Evolutionary conservation across 352 stramenopile species (phyloP).

Genomic region (Globisporangium splendens): DNA sequence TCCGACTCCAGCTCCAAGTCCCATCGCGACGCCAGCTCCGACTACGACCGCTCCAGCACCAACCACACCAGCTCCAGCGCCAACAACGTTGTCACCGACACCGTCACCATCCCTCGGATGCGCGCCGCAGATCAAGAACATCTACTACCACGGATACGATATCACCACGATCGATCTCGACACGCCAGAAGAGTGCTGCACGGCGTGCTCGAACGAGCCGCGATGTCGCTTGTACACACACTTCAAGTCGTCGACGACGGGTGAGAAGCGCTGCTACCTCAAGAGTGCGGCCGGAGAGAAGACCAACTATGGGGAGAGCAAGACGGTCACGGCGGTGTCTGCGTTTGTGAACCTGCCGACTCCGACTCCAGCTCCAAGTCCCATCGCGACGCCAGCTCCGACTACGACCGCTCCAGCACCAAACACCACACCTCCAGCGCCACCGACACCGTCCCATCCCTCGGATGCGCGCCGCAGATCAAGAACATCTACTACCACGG

Average conservation of each 20-base stretch:
- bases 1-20: not conserved
- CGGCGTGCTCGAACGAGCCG: conserved; percentile 3
- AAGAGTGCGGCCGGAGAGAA: conserved; percentile 7
- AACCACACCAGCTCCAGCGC: not conserved
- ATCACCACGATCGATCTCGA: conserved; percentile 1
- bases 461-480: conserved; percentile 3
- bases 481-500: conserved; percentile 15
- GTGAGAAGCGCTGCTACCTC: conserved; percentile 1
- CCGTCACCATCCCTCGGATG: conserved; percentile 4
- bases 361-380: not conserved
- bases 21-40: not conserved
- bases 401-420: not conserved
- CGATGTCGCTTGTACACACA: conserved; percentile 7
- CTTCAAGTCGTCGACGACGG: conserved; percentile 8
- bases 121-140: conserved; percentile 7
- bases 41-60: not conserved
- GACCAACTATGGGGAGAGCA: conserved; percentile 11
- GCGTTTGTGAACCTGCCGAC: not conserved
- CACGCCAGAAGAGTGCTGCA: conserved; percentile 9
- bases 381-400: not conserved
- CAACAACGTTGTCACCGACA: not conserved
- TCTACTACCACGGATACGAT: conserved; percentile 11
- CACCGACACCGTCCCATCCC: not conserved
- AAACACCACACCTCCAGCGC: not conserved
- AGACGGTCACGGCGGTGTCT: not conserved